Conservation (phyloP, 23 red algal species). For the Gracilaria vermiculophylla region DNA sequence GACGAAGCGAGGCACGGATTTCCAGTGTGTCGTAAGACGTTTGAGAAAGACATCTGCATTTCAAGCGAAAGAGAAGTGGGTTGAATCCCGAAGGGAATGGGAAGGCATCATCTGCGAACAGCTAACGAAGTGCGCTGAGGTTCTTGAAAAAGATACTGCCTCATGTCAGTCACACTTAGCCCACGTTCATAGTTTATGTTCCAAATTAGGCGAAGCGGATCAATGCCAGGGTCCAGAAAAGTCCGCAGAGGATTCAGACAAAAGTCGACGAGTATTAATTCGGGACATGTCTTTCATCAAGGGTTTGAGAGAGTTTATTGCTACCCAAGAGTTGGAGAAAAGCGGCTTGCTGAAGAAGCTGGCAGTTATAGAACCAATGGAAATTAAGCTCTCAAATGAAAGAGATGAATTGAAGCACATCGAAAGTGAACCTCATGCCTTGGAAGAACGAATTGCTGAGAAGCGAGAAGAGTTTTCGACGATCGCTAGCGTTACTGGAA, state of each 20-base stretch:
- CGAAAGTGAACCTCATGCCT: background rate
- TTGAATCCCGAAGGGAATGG: conserved; percentile 14
- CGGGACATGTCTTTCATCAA: background rate
- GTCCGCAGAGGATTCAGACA: background rate
- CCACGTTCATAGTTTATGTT: background rate
- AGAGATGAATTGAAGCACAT: background rate
- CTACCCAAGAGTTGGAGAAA: background rate
- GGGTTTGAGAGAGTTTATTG: background rate
- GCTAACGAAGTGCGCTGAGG: background rate
- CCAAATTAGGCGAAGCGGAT: background rate
- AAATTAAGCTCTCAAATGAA: background rate
- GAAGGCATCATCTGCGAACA: background rate
- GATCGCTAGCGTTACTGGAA: background rate
- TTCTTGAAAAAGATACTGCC: background rate
- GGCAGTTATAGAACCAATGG: background rate
- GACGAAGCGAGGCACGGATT: background rate
- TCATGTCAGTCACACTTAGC: background rate
- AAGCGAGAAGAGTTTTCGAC: background rate
- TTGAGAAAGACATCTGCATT: conserved; percentile 13
- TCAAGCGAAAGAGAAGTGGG: conserved; percentile 17
- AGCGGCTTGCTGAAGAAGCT: background rate
- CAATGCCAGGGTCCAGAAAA: background rate
- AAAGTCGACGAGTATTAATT: background rate
- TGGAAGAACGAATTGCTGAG: background rate
- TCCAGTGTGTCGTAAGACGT: background rate